phyloP scores from a whole-genome alignment of 257 asterid species.

The Pogostemon cablin region DNA sequence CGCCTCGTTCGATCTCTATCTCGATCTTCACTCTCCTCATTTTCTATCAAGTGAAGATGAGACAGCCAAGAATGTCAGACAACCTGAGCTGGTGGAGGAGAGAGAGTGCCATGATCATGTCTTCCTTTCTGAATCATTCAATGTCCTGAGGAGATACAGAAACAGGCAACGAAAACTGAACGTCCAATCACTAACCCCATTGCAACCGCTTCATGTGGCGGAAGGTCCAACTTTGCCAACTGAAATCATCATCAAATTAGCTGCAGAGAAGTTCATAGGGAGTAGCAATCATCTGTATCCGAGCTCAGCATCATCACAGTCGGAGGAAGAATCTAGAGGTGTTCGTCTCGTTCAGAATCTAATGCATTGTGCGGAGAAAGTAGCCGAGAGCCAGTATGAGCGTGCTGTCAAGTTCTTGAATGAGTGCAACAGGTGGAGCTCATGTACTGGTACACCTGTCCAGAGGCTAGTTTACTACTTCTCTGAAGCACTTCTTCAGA shows the following conservation, averaged over 20 bases:
- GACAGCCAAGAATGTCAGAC: background rate
- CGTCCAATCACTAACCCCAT: background rate
- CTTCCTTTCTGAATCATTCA: slow-evolving; percentile 19
- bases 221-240: background rate
- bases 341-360: slow-evolving; percentile 47
- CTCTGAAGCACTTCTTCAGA: slow-evolving; percentile 26
- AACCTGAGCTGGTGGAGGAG: background rate
- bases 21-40: slow-evolving; percentile 21
- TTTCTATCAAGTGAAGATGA: slow-evolving; percentile 3
- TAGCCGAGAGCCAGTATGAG: slow-evolving; percentile 40
- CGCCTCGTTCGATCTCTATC: slow-evolving; percentile 12
- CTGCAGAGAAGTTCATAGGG: slow-evolving; percentile 44
- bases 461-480: slow-evolving; percentile 33
- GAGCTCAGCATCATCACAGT: slow-evolving; percentile 27
- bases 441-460: slow-evolving; percentile 36
- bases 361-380: slow-evolving; percentile 49
- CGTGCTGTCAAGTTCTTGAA: slow-evolving; percentile 35
- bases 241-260: slow-evolving; percentile 40
- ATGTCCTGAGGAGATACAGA: slow-evolving; percentile 29
- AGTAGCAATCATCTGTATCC: slow-evolving; percentile 32
- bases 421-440: slow-evolving; percentile 28
- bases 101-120: background rate
- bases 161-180: slow-evolving; percentile 3
- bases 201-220: too few species aligned
- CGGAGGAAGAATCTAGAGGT: slow-evolving; percentile 34